Base-by-base conservation (phyloP, 345 rosid genomes). In the Salix brachista region DNA sequence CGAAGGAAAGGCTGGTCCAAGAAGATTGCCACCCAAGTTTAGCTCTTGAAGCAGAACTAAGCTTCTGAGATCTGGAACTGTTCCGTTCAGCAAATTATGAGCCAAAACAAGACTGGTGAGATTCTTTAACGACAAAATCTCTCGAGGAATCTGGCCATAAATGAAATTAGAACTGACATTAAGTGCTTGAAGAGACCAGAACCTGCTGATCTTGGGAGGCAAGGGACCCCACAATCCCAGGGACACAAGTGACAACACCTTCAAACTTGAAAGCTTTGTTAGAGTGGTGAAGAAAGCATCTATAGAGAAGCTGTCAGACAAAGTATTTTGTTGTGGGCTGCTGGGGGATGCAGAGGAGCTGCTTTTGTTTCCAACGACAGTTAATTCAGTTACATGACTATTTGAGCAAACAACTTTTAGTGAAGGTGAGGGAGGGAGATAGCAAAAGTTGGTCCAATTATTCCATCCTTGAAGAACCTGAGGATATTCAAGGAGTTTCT, bases 141-240 rank as follows among this genome's bases (percentile, higher is more conserved):
- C 78, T 62, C 58, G 70, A 14, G 96, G 93, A 78, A 95, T 85
- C 71, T 67, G 67, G 19, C 94, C 97, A 11, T 86, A 80, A 69
- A 95, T 88, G 87, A 83, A 91, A 83, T 95, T 95, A 18, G 92
- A 91, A 80, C 91, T 89, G 71, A 93, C 70, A 76, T 95, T 90
- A 14, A 95, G 83, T 56, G 82, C 79, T 48, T 84, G 48, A 42
- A 95, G 94, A 1, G 90, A 86, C 75, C 77, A 61, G 71, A 93
- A 66, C 71, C 93, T 86, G 80, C 78, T 75, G 80, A 86, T 74
- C 46, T 91, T 87, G 23, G 87, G 76, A 72, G 98, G 90, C 9
- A 95, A 80, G 8, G 88, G 85, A 77, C 99, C 97, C 90, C 96
- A 86, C 32, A 95, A 78, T 13, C 97, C 99, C 30, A 93, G 80